Percentiles rank a stretch among this genome's conserved stretches.
Conservation (phyloP, 2,329 filamentous ascomycete species). For the Huntiella bhutanensis region DNA sequence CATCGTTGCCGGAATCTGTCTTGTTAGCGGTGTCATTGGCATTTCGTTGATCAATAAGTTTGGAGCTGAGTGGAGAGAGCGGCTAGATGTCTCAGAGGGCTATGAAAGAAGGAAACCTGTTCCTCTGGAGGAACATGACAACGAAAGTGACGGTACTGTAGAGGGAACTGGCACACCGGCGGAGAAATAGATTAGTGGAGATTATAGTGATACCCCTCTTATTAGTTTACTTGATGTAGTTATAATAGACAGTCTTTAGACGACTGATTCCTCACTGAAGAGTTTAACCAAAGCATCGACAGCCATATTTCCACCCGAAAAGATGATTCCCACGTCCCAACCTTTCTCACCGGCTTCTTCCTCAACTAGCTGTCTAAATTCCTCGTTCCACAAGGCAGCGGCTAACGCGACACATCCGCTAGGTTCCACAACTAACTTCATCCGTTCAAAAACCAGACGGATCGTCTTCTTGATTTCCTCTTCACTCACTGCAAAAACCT, state of each 20-base stretch:
- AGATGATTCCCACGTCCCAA: conserved; percentile 49
- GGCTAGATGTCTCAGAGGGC: conserved; percentile 33
- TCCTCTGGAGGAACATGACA: background rate
- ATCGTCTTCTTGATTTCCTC: conserved; percentile 63
- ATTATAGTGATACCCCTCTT: background rate
- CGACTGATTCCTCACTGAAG: conserved; percentile 19
- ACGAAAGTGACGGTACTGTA: background rate
- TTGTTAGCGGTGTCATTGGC: conserved; percentile 35
- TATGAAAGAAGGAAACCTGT: conserved; percentile 4
- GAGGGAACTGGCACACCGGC: too few relatives aligned
- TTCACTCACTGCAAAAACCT: conserved; percentile 58
- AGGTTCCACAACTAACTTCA: conserved; percentile 85
- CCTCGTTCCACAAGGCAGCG: conserved; percentile 66
- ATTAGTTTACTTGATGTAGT: background rate
- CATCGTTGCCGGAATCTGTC: conserved; percentile 29
- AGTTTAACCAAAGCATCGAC: conserved; percentile 33
- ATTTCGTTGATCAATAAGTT: conserved; percentile 43
- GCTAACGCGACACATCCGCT: conserved; percentile 72
- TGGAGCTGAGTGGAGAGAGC: conserved; percentile 41
- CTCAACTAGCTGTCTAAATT: conserved; percentile 55
- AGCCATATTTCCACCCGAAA: conserved; percentile 42
- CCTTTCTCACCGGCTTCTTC: conserved; percentile 49
- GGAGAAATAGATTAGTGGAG: too few relatives aligned
- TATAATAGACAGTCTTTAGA: background rate
- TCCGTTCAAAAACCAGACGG: conserved; percentile 61